Conservation (phyloP, 345 rosid species). For the Eutrema heterophyllum region DNA sequence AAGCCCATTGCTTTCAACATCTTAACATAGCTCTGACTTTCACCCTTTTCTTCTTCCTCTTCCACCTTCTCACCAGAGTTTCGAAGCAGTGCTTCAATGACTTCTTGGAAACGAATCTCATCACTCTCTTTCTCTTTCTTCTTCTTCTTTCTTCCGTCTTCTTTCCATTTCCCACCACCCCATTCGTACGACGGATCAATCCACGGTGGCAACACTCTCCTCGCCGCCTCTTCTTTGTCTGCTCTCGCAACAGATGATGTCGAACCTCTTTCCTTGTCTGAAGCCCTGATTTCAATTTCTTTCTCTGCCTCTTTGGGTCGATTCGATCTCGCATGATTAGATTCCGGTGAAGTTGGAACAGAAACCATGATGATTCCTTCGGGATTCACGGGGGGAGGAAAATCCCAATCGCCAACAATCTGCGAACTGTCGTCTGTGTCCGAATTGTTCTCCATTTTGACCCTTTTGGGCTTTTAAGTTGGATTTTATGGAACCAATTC, state of each 20-base stretch:
- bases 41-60: not conserved
- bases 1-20: not conserved
- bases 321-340: too few species aligned
- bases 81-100: too few species aligned
- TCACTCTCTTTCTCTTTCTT: too few species aligned
- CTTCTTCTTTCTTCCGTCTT: too few species aligned
- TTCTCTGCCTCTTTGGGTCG: not conserved
- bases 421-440: not conserved
- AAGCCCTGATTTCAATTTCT: not conserved
- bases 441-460: not conserved
- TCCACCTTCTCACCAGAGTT: not conserved
- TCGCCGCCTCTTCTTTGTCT: too few species aligned
- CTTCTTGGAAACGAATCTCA: too few species aligned
- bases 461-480: not conserved
- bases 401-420: not conserved
- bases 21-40: not conserved
- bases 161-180: too few species aligned
- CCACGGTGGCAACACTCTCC: too few species aligned
- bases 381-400: not conserved
- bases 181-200: too few species aligned
- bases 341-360: too few species aligned
- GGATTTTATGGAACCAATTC: not conserved
- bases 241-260: too few species aligned
- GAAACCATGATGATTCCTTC: not conserved
- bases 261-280: not conserved